Evolutionary conservation across 202 grass and related monocot genomes (phyloP).

Genomic region (Alloteropsis angusta): DNA sequence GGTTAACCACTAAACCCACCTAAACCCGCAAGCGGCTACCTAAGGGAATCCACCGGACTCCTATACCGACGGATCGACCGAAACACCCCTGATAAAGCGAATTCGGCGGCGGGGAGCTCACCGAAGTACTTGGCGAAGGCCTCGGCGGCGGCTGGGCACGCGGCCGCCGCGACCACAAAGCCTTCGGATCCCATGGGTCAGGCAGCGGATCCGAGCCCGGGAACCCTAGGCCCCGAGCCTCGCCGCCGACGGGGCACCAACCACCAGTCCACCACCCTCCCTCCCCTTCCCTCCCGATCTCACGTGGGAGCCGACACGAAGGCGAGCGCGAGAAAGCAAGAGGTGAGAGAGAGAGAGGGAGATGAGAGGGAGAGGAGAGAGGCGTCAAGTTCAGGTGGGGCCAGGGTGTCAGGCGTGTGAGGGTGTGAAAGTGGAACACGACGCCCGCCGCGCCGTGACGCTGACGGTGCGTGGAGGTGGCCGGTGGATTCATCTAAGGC

Average conservation of each 20-base stretch:
- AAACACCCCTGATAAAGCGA: background rate
- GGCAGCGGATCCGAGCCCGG: slow-evolving; percentile 31
- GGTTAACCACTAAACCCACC: background rate
- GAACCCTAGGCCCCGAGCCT: background rate
- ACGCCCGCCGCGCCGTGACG: background rate
- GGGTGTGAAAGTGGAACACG: background rate
- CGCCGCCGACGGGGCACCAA: background rate
- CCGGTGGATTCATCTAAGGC: background rate
- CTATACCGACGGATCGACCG: background rate
- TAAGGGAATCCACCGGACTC: background rate
- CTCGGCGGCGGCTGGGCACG: slow-evolving; percentile 34
- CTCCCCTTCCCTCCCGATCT: slow-evolving; percentile 27
- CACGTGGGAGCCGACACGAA: background rate
- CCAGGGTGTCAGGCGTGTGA: background rate
- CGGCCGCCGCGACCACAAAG: slow-evolving; percentile 19
- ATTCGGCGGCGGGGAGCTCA: slow-evolving; percentile 25
- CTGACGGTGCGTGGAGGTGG: background rate
- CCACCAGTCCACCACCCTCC: background rate
- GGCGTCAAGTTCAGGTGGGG: background rate
- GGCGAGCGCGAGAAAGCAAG: background rate
- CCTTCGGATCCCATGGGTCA: slow-evolving; percentile 16
- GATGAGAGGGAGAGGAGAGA: background rate
- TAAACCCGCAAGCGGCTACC: background rate
- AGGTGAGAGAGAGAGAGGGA: background rate
- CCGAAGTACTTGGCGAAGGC: slow-evolving; percentile 50